These are phyloP conservation scores for Sugiyamaella chiloensis DNA, from an alignment of 805 yeast genomes.

Conservation along the genomic window DNA sequence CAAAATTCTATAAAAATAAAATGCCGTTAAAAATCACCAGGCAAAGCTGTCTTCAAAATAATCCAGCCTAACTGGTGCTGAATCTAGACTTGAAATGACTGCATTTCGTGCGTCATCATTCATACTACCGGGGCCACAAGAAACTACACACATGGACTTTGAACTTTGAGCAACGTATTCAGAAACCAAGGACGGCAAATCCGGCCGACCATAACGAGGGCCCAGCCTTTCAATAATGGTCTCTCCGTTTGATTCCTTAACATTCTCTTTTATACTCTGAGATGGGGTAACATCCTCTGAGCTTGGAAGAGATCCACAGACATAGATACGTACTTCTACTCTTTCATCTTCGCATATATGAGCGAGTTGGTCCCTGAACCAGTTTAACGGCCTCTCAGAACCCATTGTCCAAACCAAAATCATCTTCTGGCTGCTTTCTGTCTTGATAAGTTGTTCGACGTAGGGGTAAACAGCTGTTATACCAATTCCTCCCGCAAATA, in stretches of 20 bases:
- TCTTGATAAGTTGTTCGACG: slow-evolving; percentile 28
- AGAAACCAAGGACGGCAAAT: background rate
- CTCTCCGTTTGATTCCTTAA: background rate
- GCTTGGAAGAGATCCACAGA: background rate
- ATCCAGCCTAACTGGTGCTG: slow-evolving; percentile 50
- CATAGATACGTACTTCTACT: background rate
- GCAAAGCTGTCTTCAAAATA: slow-evolving; percentile 67
- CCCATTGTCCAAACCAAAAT: slow-evolving; percentile 62
- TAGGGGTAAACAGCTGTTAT: slow-evolving; percentile 57
- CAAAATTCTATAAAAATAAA: too few relatives aligned
- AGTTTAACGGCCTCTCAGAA: slow-evolving; percentile 45
- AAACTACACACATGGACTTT: slow-evolving; percentile 34
- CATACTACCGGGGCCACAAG: slow-evolving; percentile 62
- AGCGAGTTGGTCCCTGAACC: slow-evolving; percentile 43
- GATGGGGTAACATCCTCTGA: background rate
- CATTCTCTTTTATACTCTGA: background rate
- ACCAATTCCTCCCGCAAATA: slow-evolving; percentile 75
- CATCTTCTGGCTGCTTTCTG: slow-evolving; percentile 31
- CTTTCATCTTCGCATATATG: slow-evolving; percentile 19
- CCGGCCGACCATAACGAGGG: background rate
- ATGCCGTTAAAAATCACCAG: slow-evolving; percentile 58
- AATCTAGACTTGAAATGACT: slow-evolving; percentile 42
- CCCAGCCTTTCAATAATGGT: background rate
- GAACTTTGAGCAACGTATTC: background rate
- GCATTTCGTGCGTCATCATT: slow-evolving; percentile 53